Evolutionary conservation across 768 basidiomycete species (phyloP).

Genomic region (Russula emetica): DNA sequence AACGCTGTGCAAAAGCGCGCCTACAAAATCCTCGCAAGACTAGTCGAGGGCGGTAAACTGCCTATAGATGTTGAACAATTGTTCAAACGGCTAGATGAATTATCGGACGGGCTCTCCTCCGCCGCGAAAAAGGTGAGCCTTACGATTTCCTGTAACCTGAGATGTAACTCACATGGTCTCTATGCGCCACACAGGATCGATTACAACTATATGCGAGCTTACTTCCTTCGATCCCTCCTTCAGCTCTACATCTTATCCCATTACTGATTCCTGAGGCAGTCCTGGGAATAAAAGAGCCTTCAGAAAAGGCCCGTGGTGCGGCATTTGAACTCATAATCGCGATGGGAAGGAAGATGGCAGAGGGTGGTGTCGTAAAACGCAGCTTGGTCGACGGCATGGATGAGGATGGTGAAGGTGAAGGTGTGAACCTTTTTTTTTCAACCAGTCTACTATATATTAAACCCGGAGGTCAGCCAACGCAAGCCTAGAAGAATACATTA

Average conservation of each 20-base stretch:
- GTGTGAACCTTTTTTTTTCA: slow-evolving; percentile 27
- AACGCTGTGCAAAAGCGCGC: slow-evolving; percentile 93
- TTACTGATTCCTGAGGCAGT: slow-evolving; percentile 91
- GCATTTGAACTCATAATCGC: slow-evolving; percentile 87
- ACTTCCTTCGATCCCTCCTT: slow-evolving; percentile 61
- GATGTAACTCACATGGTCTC: neutral
- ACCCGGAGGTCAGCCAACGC: slow-evolving; percentile 48
- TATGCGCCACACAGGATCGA: slow-evolving; percentile 56
- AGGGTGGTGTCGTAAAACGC: slow-evolving; percentile 78
- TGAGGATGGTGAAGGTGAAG: slow-evolving; percentile 51
- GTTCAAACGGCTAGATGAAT: slow-evolving; percentile 60
- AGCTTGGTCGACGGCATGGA: slow-evolving; percentile 81
- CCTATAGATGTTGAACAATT: slow-evolving; percentile 51
- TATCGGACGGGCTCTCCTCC: slow-evolving; percentile 60
- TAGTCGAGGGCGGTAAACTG: slow-evolving; percentile 58
- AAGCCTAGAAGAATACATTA: slow-evolving; percentile 87
- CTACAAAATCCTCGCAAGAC: slow-evolving; percentile 78
- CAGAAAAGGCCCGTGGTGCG: slow-evolving; percentile 82
- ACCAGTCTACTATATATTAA: slow-evolving; percentile 5
- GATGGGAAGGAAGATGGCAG: slow-evolving; percentile 90
- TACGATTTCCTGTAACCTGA: neutral
- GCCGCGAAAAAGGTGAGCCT: slow-evolving; percentile 79
- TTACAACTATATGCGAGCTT: slow-evolving; percentile 69
- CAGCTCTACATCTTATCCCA: slow-evolving; percentile 77
- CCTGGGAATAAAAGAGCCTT: slow-evolving; percentile 93